A percentile compares a stretch with the other conserved stretches of the same genome.
These are phyloP conservation scores for Penicillium longicatenatum DNA, from an alignment of 495 filamentous ascomycete species.

Conservation along the genomic window DNA sequence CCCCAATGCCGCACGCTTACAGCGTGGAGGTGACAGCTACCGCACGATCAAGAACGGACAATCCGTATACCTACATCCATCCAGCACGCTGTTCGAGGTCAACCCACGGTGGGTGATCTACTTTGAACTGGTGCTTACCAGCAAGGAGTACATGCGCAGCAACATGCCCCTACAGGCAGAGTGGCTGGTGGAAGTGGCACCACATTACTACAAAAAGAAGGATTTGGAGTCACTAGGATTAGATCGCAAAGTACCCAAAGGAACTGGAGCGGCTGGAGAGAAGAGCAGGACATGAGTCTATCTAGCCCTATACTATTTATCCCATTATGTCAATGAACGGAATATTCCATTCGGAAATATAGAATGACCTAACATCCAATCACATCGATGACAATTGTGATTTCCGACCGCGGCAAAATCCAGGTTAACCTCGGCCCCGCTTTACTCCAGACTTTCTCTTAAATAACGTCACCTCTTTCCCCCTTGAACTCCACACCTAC, in stretches of 20 bases:
- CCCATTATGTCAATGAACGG: no score
- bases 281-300: conserved; percentile 42
- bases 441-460: conserved; percentile 15
- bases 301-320: no score
- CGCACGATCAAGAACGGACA: conserved; percentile 92
- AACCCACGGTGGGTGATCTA: conserved; percentile 91
- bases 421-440: conserved; percentile 33
- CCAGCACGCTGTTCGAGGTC: conserved; percentile 74
- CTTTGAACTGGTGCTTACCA: conserved; percentile 89
- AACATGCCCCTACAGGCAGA: conserved; percentile 81
- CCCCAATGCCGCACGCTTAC: conserved; percentile 85
- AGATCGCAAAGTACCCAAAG: conserved; percentile 79
- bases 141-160: conserved; percentile 91
- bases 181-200: conserved; percentile 90
- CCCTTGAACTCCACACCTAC: neutral
- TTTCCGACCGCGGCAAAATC: conserved; percentile 25
- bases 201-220: conserved; percentile 93
- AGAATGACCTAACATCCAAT: conserved; percentile 30
- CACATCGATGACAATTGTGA: conserved; percentile 17
- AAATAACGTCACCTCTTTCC: conserved; percentile 9
- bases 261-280: conserved; percentile 52
- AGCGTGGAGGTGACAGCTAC: conserved; percentile 85
- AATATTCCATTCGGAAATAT: neutral
- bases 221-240: conserved; percentile 80
- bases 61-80: conserved; percentile 89